Base-by-base conservation (phyloP, 2,329 filamentous ascomycete species). In the Colletotrichum cuscutae region DNA sequence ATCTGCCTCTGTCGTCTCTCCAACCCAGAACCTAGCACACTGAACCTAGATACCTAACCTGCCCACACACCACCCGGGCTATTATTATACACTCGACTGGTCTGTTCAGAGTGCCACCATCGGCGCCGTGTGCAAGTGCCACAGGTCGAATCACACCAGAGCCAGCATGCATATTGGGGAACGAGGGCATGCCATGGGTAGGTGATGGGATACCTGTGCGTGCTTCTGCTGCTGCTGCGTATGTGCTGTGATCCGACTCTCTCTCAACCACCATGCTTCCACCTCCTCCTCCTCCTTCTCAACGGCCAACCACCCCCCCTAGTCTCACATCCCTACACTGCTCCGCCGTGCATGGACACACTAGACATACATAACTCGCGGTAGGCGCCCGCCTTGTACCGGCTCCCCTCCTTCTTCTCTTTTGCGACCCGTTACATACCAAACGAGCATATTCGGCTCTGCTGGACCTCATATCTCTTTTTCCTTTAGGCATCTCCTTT, bases 281-380 rank as follows among this genome's bases (percentile, higher is more conserved):
- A 12, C 59, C 60, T 15, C 35, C 35, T 37, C 35, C 35, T 37
- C 35, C 35, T 30, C 30, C 30, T 30, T 9, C 32, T 32, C 32
- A 32, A 32, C 32, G 32, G 32, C 15, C 35, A 42, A 42, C 13
- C 37, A 58, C 58, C 24, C 42, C 42, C 53, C 62, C 46, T 49
- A 42, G 56, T 56, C 60, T 32, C 46, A 32, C 32, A 71, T 32
- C 53, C 61, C 60, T 72, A 69, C 69, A 64, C 65, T 59, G n/a
- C 42, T 61, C 71, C 70, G 62, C 52, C 54, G 56, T 70, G 58
- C 71, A 71, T 65, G 66, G 71, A 65, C 66, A 62, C 66, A 72
- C 66, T 72, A 70, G 66, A 72, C 78, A 81, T 87, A 87, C 86
- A 87, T 87, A 88, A 87, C 83, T 80, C 78, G 77, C 80, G 79